Evolutionary conservation across 345 rosid species (phyloP).

Genomic region (Gossypium australe): DNA sequence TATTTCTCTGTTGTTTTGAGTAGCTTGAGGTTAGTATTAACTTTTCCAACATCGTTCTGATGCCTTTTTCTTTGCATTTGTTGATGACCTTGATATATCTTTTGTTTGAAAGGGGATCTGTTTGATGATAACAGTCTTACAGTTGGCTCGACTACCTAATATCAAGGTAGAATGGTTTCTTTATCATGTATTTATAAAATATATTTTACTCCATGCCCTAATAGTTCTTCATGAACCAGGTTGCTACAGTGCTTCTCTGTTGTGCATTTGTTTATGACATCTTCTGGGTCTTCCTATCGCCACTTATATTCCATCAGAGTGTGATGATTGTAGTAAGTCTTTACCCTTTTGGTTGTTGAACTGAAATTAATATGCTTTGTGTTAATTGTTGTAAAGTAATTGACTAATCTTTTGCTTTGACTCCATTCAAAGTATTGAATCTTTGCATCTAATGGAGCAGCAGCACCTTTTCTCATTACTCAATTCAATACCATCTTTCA

Average conservation of each 20-base stretch:
- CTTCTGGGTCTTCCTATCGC: conserved; percentile 98
- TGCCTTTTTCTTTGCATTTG: conserved; percentile 16
- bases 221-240: conserved; percentile 46
- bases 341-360: conserved; percentile 1
- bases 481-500: not conserved
- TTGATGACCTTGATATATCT: conserved; percentile 8
- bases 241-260: conserved; percentile 94
- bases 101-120: conserved; percentile 71
- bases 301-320: conserved; percentile 79
- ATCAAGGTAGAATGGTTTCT: conserved; percentile 58
- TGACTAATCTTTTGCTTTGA: not conserved
- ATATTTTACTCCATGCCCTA: conserved; percentile 14
- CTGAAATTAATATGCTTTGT: not conserved
- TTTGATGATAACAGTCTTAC: conserved; percentile 96
- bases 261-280: conserved; percentile 98
- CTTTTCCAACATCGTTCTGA: not conserved
- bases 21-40: not conserved
- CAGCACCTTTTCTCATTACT: not conserved
- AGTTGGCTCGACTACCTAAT: conserved; percentile 91
- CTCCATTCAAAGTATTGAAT: not conserved
- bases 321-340: conserved; percentile 94
- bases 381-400: not conserved
- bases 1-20: not conserved
- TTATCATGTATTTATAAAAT: conserved; percentile 2
- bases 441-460: not conserved